These are phyloP conservation scores for Novymonas esmeraldas DNA, from an alignment of 208 protist species.

Conservation along the genomic window DNA sequence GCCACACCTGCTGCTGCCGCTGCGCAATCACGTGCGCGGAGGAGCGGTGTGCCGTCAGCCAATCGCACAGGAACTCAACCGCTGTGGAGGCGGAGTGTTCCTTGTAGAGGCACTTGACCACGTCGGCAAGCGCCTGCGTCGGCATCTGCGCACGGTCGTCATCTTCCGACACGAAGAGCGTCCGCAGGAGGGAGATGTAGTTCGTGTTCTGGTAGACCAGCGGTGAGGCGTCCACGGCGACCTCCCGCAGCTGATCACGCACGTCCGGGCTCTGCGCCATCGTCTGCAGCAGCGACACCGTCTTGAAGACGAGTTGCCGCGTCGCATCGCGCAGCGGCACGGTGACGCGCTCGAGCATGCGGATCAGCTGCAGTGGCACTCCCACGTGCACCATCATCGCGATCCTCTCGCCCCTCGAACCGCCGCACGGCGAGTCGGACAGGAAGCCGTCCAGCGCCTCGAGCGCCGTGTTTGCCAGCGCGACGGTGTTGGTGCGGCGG, in stretches of 20 bases:
- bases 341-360: slow-evolving; percentile 34
- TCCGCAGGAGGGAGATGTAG: slow-evolving; percentile 38
- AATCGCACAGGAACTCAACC: slow-evolving; percentile 40
- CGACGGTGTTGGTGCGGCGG: slow-evolving; percentile 39
- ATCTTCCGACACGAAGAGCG: slow-evolving; percentile 27
- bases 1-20: slow-evolving; percentile 27
- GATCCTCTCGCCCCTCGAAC: slow-evolving; percentile 42
- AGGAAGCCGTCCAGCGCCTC: slow-evolving; percentile 35
- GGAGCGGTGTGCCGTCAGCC: slow-evolving; percentile 17
- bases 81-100: slow-evolving; percentile 12
- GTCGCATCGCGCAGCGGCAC: slow-evolving; percentile 32
- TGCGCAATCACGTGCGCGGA: slow-evolving; percentile 21
- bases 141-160: slow-evolving; percentile 18
- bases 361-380: slow-evolving; percentile 33
- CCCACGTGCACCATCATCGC: slow-evolving; percentile 44
- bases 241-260: slow-evolving; percentile 22
- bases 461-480: slow-evolving; percentile 30
- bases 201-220: slow-evolving; percentile 37
- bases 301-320: slow-evolving; percentile 23
- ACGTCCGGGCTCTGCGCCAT: slow-evolving; percentile 22
- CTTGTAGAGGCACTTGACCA: slow-evolving; percentile 39
- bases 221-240: slow-evolving; percentile 26
- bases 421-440: slow-evolving; percentile 15
- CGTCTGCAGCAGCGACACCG: slow-evolving; percentile 28
- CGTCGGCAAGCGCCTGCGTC: slow-evolving; percentile 17